Evolutionary conservation across 2,329 filamentous ascomycete genomes (phyloP).

Genomic region (Diaporthe batatas): DNA sequence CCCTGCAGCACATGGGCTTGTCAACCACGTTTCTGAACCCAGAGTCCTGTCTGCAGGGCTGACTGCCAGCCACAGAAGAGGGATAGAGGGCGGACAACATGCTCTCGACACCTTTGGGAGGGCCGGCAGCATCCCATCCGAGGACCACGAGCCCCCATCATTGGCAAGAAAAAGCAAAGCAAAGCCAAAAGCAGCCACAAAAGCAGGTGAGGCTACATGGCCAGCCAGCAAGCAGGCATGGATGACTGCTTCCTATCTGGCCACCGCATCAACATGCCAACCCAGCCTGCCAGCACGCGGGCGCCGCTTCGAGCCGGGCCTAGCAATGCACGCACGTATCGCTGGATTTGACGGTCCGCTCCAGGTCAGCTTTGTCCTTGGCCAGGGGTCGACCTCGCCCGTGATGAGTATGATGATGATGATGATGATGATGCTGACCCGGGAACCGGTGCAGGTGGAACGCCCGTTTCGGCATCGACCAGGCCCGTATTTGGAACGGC

Average conservation of each 20-base stretch:
- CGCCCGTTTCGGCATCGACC: slow-evolving; percentile 2
- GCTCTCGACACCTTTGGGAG: slow-evolving; percentile 3
- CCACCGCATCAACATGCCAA: slow-evolving; percentile 33
- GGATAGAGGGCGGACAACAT: slow-evolving; percentile 3
- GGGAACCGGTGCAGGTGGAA: slow-evolving; percentile 3
- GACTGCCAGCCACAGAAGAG: slow-evolving; percentile 24
- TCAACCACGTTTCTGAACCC: slow-evolving; percentile 35
- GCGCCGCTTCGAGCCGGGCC: slow-evolving; percentile 3
- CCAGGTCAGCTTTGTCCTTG: slow-evolving; percentile 26
- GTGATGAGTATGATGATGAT: slow-evolving; percentile 21
- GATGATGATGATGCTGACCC: slow-evolving; percentile 33
- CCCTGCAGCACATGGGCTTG: slow-evolving; percentile 30
- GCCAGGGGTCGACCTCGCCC: slow-evolving; percentile 2
- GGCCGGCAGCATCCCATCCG: slow-evolving; percentile 14
- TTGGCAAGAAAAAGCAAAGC: slow-evolving; percentile 1
- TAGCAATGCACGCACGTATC: slow-evolving; percentile 34
- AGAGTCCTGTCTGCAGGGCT: slow-evolving; percentile 22
- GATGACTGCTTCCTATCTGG: slow-evolving; percentile 27
- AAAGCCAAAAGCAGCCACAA: slow-evolving; percentile 21
- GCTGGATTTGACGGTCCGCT: slow-evolving; percentile 14
- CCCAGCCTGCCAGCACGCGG: slow-evolving; percentile 10
- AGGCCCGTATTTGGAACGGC: not conserved
- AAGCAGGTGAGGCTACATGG: slow-evolving; percentile 26
- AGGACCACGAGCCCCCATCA: slow-evolving; percentile 7
- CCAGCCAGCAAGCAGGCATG: slow-evolving; percentile 29